Base-by-base conservation (phyloP, 345 rosid genomes). In the Raphanus sativus region DNA sequence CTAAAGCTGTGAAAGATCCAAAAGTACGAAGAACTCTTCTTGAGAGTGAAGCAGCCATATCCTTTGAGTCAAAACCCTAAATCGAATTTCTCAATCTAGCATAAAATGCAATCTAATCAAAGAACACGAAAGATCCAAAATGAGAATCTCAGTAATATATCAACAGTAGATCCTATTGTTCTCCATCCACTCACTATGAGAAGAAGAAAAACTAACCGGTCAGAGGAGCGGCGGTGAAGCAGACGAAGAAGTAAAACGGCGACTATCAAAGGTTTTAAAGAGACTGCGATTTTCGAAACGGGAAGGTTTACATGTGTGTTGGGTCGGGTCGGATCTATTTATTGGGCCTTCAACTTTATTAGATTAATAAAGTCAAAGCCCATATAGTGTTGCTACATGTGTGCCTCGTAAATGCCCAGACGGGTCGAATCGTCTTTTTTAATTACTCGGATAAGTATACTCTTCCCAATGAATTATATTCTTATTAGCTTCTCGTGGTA, bases 21-120 rank as follows among this genome's bases (percentile, higher is more conserved):
- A 87, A 65, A 29, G 76, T 73, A 64, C 78, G 79, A 2, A 83
- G 8, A 70, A 86, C 4, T 78, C 81, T 78, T 80, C 73, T 77
- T 4, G 85, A 85, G 54, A 85, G 50, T 1, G 81, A 76, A 42
- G 84, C 76, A 56, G 89, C 89, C 93, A 87, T 89, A 12, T 21
- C 11, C 73, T 60, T 48, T 33, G 63, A 71, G 3, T 30, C 61
- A 65, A 40, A 25, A 36, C 67, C 71, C 71, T 71, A 77, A 26
- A 32, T 28, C 15, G 58, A 69, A 17, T 33, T 62, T 2, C 55
- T 48, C 55, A 45, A 40, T 40, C 50, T 10, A 40, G 4, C 13
- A n/a, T 40, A 36, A 36, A 48, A 48, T 48, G 54, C 54, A 48
- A 48, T 48, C 54, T n/a, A 60, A 71, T 42, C 67, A 16, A 62